These are phyloP conservation scores for Colletotrichum trifolii DNA, from an alignment of 2,329 filamentous ascomycete genomes.

Conservation along the genomic window DNA sequence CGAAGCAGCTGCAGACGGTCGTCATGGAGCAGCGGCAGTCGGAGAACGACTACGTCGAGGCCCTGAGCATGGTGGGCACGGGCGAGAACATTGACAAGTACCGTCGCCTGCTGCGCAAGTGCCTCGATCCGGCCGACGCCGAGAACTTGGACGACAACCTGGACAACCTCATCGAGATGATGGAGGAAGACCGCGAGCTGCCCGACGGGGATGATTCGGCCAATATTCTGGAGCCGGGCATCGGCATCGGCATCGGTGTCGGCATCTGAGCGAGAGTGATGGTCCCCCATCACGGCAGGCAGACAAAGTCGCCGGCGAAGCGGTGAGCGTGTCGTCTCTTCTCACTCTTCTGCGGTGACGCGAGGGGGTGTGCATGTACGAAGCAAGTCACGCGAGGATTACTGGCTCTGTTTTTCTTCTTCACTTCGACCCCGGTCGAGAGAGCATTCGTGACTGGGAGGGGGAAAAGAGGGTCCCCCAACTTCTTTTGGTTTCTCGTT, in stretches of 20 bases:
- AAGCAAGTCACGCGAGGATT: constrained; percentile 1
- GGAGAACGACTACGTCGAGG: constrained; percentile 75
- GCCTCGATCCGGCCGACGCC: constrained; percentile 73
- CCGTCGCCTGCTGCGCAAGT: constrained; percentile 74
- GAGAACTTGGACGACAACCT: constrained; percentile 75
- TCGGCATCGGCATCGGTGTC: constrained; percentile 37
- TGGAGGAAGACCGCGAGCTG: constrained; percentile 70
- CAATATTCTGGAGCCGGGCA: constrained; percentile 44
- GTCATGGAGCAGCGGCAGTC: constrained; percentile 70
- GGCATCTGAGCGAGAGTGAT: constrained; percentile 16
- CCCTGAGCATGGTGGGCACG: constrained; percentile 75
- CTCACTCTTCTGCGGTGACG: too few relatives aligned
- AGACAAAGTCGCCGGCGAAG: neutral
- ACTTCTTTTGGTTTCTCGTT: too few relatives aligned
- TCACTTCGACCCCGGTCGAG: too few relatives aligned
- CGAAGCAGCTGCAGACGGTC: constrained; percentile 66
- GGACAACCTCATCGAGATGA: constrained; percentile 70
- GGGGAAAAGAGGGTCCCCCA: too few relatives aligned
- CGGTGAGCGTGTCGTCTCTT: too few relatives aligned
- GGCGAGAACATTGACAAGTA: constrained; percentile 81
- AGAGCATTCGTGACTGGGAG: too few relatives aligned
- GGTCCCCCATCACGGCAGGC: too few relatives aligned
- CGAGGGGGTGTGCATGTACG: constrained; percentile 16
- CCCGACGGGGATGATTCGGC: constrained; percentile 41
- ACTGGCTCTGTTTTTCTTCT: too few relatives aligned